Conservation (phyloP, 1,139 yeast genomes). For the Kluyveromyces sp. region DNA sequence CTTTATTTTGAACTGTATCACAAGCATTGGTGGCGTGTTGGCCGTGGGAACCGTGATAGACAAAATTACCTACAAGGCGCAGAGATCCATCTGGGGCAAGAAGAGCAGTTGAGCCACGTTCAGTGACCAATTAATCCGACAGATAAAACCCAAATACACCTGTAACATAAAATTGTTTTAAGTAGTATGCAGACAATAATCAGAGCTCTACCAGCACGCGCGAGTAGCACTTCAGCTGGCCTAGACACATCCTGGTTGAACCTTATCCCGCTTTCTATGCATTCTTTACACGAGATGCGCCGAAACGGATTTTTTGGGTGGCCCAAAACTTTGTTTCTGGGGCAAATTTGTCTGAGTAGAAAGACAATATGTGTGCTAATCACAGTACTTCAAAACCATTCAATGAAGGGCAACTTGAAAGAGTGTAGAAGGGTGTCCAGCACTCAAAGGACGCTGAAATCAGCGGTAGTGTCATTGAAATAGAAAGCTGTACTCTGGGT, state of each 20-base stretch:
- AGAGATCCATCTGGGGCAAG: constrained; percentile 67
- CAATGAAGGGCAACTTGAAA: not conserved
- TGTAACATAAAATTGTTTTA: not conserved
- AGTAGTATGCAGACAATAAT: not conserved
- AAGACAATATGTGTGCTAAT: not conserved
- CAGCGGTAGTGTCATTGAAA: not conserved
- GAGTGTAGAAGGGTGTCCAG: not conserved
- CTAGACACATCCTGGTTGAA: too few relatives aligned
- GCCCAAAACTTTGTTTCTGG: not conserved
- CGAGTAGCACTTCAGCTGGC: not conserved
- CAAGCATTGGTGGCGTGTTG: constrained; percentile 88
- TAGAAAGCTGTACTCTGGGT: not conserved
- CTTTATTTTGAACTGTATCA: constrained; percentile 74
- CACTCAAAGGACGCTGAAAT: too few relatives aligned
- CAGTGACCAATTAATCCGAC: too few relatives aligned
- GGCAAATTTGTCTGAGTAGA: not conserved
- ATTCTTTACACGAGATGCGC: not conserved
- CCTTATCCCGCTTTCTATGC: not conserved
- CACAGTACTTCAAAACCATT: not conserved
- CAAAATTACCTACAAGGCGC: constrained; percentile 84
- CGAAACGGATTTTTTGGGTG: not conserved
- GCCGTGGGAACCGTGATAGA: constrained; percentile 89
- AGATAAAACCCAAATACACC: too few relatives aligned
- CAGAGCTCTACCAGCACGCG: not conserved
- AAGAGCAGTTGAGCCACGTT: constrained; percentile 42